Percentiles rank a stretch among this genome's conserved stretches.
Conservation (phyloP, 1,284 basidiomycete genomes). For the Apiotrichum porosum region DNA sequence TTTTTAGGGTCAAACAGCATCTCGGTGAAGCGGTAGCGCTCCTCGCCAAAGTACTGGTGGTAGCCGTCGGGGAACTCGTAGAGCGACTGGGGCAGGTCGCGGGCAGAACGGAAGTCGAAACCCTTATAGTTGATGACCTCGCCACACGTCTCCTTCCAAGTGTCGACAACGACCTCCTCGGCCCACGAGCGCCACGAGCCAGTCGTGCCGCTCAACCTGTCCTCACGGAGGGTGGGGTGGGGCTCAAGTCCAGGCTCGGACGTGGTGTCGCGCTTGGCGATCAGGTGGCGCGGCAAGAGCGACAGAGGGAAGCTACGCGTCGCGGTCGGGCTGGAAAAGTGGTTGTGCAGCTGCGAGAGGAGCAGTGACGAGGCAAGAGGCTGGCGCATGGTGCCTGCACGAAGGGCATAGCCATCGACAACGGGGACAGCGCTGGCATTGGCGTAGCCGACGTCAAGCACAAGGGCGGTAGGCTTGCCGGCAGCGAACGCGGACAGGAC, state of each 20-base stretch:
- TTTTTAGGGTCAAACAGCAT: conserved; percentile 79
- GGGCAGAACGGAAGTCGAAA: conserved; percentile 38
- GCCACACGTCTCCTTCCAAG: conserved; percentile 85
- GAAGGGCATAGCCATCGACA: conserved; percentile 93
- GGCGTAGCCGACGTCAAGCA: conserved; percentile 87
- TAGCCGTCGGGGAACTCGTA: conserved; percentile 98
- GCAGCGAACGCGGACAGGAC: conserved; percentile 96
- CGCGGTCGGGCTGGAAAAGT: conserved; percentile 32
- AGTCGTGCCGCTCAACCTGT: conserved; percentile 68
- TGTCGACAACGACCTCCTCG: conserved; percentile 80
- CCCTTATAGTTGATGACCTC: conserved; percentile 56
- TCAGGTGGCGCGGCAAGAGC: conserved; percentile 72
- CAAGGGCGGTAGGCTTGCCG: conserved; percentile 90
- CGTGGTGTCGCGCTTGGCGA: conserved; percentile 62
- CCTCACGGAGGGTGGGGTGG: conserved; percentile 64
- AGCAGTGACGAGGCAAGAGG: conserved; percentile 45
- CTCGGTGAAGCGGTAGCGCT: conserved; percentile 81
- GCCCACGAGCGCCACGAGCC: conserved; percentile 75
- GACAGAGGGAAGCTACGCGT: conserved; percentile 36
- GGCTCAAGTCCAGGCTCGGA: conserved; percentile 64
- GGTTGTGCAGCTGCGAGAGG: conserved; percentile 42
- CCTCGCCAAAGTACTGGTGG: conserved; percentile 74
- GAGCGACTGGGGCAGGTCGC: conserved; percentile 30
- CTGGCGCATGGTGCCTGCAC: conserved; percentile 60
- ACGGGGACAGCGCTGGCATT: conserved; percentile 89